A percentile compares a stretch with the other conserved stretches of the same genome.
phyloP scores from a whole-genome alignment of 495 filamentous ascomycete species.

The Thozetella sp. region DNA sequence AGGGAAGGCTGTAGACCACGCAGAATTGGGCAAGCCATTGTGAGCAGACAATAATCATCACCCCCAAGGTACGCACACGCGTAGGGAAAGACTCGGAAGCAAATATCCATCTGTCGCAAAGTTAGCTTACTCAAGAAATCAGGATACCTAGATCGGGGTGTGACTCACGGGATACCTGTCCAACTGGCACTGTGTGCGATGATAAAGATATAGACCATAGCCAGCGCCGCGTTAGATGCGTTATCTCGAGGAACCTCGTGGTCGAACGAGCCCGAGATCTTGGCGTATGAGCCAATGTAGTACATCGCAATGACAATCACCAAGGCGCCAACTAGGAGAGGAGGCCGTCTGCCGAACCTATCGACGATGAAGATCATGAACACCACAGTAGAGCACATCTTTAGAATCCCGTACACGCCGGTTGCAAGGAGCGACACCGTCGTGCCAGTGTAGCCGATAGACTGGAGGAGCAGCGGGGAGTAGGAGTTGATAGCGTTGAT shows the following conservation, averaged over 20 bases:
- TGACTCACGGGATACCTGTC: slow-evolving; percentile 72
- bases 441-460: slow-evolving; percentile 56
- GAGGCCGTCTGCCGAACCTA: slow-evolving; percentile 46
- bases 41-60: slow-evolving; percentile 66
- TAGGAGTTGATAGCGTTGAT: slow-evolving; percentile 75
- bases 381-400: slow-evolving; percentile 60
- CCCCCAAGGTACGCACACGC: slow-evolving; percentile 64
- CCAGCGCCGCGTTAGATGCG: slow-evolving; percentile 68
- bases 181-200: slow-evolving; percentile 75
- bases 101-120: slow-evolving; percentile 14
- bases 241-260: slow-evolving; percentile 33
- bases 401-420: slow-evolving; percentile 54
- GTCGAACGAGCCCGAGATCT: slow-evolving; percentile 40
- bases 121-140: background rate
- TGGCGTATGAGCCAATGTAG: slow-evolving; percentile 54
- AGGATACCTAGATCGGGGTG: background rate
- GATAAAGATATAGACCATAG: slow-evolving; percentile 82
- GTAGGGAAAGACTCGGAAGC: slow-evolving; percentile 66
- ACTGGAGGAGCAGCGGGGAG: slow-evolving; percentile 58
- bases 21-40: slow-evolving; percentile 83
- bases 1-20: slow-evolving; percentile 69
- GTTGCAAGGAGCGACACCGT: slow-evolving; percentile 49
- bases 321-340: slow-evolving; percentile 56
- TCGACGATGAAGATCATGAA: slow-evolving; percentile 61
- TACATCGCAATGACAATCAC: slow-evolving; percentile 60